Evolutionary conservation across 176 grass and related monocot genomes (phyloP).

Genomic region (maize (Zea mays)): Zm-B73-REFERENCE-NAM-5.0 NC_050101.1:126213001-126213500

Average conservation of each 20-base stretch:
- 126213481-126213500: constrained; percentile 40
- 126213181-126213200: background rate
- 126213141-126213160: constrained; percentile 21
- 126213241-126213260: no score
- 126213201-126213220: background rate
- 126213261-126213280: no score
- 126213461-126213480: background rate
- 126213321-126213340: background rate
- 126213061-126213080: constrained; percentile 15
- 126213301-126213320: background rate
- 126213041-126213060: constrained; percentile 38
- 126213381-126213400: constrained; percentile 40
- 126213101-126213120: constrained; percentile 5
- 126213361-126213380: background rate
- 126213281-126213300: background rate
- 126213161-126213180: background rate
- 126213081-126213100: background rate
- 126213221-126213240: background rate
- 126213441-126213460: background rate
- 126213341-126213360: background rate
- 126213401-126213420: no score
- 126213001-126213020: constrained; percentile 43
- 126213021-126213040: constrained; percentile 49
- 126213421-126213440: background rate
- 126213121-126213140: constrained; percentile 43